Base-by-base conservation (phyloP, 2,329 filamentous ascomycete genomes). In the Nothophaeocryptopus gaeumannii region DNA sequence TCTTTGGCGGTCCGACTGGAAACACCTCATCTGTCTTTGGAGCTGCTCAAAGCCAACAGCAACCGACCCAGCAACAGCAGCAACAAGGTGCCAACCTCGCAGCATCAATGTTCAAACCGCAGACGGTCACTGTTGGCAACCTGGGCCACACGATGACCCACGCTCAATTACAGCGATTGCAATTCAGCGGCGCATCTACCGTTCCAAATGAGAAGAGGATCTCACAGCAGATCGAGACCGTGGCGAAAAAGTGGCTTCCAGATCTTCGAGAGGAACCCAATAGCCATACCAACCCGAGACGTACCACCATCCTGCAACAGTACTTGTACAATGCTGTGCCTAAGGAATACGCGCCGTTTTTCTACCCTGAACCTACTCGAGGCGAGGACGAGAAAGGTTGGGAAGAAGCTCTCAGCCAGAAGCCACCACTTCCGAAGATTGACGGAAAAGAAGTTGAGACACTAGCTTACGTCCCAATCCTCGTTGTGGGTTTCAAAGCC, bases 311-410 rank as follows among this genome's bases (percentile, higher is more conserved):
- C 26, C 89, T 93, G 73, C 86, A 89, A 68, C 77, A 87, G 65
- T 92, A 92, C 74, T 89, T 93, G 68, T 95, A 93, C 77, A 93
- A 93, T 72, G 83, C 88, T 58, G 87, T 91, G 55, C 84, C 86
- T 56, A 82, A 86, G 62, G 80, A 82, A 45, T 79, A 80, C 65
- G 84, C 86, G n/a, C 86, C 86, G 9, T 90, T 86, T 68, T 91
- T 87, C 69, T 81, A 84, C 56, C 86, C 86, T 2, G 76, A 80
- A 12, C 74, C 82, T 1, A 38, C 12, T 10, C 35, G 44, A 9
- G 76, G 81, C 59, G 89, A 93, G 65, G 84, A 91, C 64, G 81
- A 85, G 33, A 80, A 82, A 57, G 87, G 88, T 64, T 95, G 88
- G 87, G 89, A 95, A 63, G 86, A 90, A 61, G 89, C 89, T 0